A percentile compares a stretch with the other conserved stretches of the same genome.
Conservation (phyloP, 2,329 filamentous ascomycete species). For the Blastomyces parvus region DNA sequence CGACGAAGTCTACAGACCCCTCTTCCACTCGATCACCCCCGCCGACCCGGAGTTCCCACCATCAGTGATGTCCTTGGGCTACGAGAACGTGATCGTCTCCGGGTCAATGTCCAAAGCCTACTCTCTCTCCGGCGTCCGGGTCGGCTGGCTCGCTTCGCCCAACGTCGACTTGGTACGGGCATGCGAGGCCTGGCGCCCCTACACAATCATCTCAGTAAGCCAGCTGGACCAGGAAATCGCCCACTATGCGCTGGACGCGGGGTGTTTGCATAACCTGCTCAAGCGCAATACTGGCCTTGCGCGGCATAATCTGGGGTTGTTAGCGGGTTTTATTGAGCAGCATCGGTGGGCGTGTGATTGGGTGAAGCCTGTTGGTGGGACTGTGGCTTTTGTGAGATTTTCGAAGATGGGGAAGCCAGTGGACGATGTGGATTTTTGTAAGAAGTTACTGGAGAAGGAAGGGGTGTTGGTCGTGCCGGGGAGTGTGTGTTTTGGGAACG, state of each 20-base stretch:
- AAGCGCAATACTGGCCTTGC: slow-evolving; percentile 57
- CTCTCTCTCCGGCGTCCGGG: slow-evolving; percentile 66
- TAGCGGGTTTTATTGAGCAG: slow-evolving; percentile 59
- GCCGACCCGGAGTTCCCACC: slow-evolving; percentile 50
- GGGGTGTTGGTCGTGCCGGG: slow-evolving; percentile 70
- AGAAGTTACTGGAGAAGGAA: slow-evolving; percentile 55
- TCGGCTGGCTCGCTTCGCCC: slow-evolving; percentile 72
- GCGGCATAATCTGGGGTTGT: slow-evolving; percentile 54
- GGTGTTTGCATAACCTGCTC: slow-evolving; percentile 54
- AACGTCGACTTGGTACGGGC: slow-evolving; percentile 52
- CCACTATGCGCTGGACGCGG: slow-evolving; percentile 57
- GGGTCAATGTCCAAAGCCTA: slow-evolving; percentile 82
- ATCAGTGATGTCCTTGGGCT: slow-evolving; percentile 61
- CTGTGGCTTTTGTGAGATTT: slow-evolving; percentile 68
- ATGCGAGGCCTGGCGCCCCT: slow-evolving; percentile 60
- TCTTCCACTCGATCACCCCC: slow-evolving; percentile 61
- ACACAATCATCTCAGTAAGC: slow-evolving; percentile 80
- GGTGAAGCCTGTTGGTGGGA: slow-evolving; percentile 67
- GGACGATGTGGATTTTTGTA: slow-evolving; percentile 63
- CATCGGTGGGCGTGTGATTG: slow-evolving; percentile 57
- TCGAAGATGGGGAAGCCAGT: slow-evolving; percentile 51
- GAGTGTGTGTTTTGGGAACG: slow-evolving; percentile 58
- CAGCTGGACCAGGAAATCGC: slow-evolving; percentile 72
- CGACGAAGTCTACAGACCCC: slow-evolving; percentile 75
- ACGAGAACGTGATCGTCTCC: slow-evolving; percentile 60